phyloP scores from a whole-genome alignment of 1,284 basidiomycete species.

The Boletus smithii region DNA sequence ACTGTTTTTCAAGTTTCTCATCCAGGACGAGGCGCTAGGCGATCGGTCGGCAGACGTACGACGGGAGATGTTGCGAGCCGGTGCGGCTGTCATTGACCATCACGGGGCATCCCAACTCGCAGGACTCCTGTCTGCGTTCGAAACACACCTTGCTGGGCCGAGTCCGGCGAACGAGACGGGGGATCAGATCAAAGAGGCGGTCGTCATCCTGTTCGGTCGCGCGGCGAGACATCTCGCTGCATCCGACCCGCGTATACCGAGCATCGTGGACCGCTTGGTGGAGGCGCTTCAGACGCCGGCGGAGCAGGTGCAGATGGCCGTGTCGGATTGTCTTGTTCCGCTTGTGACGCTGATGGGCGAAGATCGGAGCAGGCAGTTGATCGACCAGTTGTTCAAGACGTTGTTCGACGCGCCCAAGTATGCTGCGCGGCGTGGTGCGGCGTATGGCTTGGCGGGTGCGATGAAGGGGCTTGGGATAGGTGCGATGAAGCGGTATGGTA shows the following conservation, averaged over 20 bases:
- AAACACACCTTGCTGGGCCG: conserved; percentile 70
- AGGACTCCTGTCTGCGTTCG: conserved; percentile 82
- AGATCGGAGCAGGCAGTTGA: conserved; percentile 57
- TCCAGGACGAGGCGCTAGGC: conserved; percentile 82
- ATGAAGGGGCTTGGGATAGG: conserved; percentile 88
- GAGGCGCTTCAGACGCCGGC: conserved; percentile 93
- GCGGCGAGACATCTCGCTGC: conserved; percentile 85
- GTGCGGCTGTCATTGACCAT: conserved; percentile 77
- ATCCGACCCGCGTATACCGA: conserved; percentile 72
- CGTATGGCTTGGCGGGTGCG: conserved; percentile 93
- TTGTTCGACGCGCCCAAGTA: conserved; percentile 83
- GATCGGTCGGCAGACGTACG: conserved; percentile 84
- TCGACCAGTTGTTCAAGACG: conserved; percentile 76
- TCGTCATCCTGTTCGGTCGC: conserved; percentile 93
- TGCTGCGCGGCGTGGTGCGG: conserved; percentile 88
- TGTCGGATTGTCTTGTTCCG: conserved; percentile 91
- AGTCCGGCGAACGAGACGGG: conserved; percentile 66
- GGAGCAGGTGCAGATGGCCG: conserved; percentile 95
- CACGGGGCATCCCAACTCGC: conserved; percentile 77
- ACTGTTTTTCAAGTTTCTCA: conserved; percentile 86
- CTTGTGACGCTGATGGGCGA: conserved; percentile 74
- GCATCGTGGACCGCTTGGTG: conserved; percentile 88
- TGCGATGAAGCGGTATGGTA: conserved; percentile 80
- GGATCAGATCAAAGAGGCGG: conserved; percentile 91
- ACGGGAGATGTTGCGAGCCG: conserved; percentile 84